phyloP scores from a whole-genome alignment of 306 rosid genomes.

The Quercus parvula region DNA sequence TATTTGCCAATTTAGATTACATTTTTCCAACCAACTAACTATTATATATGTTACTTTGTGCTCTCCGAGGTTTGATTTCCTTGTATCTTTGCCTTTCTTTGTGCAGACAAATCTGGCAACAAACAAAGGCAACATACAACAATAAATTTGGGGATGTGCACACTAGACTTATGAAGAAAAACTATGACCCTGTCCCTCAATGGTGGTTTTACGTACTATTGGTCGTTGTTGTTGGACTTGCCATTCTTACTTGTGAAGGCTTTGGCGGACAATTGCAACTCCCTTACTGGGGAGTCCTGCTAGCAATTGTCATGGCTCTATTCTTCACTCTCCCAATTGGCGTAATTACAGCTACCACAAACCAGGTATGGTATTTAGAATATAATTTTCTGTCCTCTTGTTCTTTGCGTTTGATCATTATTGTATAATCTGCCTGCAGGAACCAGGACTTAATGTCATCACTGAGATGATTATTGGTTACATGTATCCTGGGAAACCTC shows the following conservation, averaged over 20 bases:
- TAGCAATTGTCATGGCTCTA: conserved; percentile 54
- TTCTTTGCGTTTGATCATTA: not conserved
- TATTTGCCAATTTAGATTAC: not conserved
- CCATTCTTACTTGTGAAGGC: conserved; percentile 55
- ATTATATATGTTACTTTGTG: not conserved
- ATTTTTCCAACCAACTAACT: not conserved
- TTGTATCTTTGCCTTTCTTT: not conserved
- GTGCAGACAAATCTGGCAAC: conserved; percentile 37
- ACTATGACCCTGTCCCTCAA: conserved; percentile 65
- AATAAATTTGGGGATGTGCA: conserved; percentile 52
- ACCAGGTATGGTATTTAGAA: conserved; percentile 31
- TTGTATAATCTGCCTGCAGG: conserved; percentile 37
- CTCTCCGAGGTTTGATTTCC: not conserved
- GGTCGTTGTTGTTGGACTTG: conserved; percentile 24
- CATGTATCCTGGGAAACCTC: conserved; percentile 68
- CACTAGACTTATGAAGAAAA: conserved; percentile 65
- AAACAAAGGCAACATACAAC: conserved; percentile 28
- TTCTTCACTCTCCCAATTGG: conserved; percentile 72
- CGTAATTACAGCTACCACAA: conserved; percentile 79
- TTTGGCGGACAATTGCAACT: conserved; percentile 73
- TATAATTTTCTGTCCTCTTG: not conserved
- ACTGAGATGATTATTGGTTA: conserved; percentile 73
- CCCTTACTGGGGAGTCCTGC: conserved; percentile 79
- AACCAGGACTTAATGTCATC: conserved; percentile 65
- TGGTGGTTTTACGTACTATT: conserved; percentile 73